Conservation (phyloP, 179 eudicot species). For the Beta macrorhiza region DNA sequence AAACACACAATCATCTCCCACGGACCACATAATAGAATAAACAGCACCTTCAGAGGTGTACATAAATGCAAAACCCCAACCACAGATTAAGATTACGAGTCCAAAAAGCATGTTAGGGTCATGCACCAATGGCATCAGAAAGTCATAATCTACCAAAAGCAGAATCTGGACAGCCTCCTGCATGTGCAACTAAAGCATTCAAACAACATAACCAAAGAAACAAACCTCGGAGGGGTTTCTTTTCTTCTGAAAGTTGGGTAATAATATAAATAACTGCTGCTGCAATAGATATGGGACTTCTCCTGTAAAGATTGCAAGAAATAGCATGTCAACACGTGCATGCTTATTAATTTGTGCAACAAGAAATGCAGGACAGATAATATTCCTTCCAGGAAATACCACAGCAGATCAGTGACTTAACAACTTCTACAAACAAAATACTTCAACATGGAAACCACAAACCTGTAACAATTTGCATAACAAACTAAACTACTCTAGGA, state of each 20-base stretch:
- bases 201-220: constrained; percentile 8
- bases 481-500: neutral
- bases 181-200: neutral
- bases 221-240: constrained; percentile 50
- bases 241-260: constrained; percentile 48
- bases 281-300: constrained; percentile 54
- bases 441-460: neutral
- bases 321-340: constrained; percentile 7
- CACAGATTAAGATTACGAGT: neutral
- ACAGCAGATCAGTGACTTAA: neutral
- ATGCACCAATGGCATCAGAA: neutral
- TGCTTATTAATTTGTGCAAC: neutral
- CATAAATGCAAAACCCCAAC: neutral
- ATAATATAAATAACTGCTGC: constrained; percentile 50
- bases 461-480: neutral
- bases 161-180: neutral
- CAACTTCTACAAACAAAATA: neutral
- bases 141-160: neutral
- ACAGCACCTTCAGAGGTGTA: neutral
- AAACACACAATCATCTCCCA: neutral
- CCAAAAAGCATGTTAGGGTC: neutral
- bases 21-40: neutral
- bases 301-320: constrained; percentile 35
- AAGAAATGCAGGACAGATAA: too few relatives aligned
- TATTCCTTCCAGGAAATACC: neutral